Evolutionary conservation across 352 stramenopile species (phyloP).

Genomic region (Pythium rhizo-oryzae): DNA sequence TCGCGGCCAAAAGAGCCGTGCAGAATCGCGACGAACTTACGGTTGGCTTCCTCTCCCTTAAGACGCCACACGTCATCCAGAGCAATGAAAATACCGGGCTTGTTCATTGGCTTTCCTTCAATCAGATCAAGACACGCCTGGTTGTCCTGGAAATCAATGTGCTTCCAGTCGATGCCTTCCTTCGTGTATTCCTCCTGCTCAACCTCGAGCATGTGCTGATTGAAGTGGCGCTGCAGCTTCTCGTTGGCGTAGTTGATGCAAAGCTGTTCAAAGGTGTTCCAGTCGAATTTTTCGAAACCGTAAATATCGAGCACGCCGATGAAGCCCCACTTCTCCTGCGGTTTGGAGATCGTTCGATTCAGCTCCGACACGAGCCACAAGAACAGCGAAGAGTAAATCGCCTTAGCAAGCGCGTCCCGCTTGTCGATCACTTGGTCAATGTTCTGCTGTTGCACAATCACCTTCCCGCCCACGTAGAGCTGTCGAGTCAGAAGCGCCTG

Average conservation of each 20-base stretch:
- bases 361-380: conserved; percentile 90
- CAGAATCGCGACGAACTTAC: conserved; percentile 90
- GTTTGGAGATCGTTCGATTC: conserved; percentile 88
- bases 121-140: conserved; percentile 93
- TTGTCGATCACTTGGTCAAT: conserved; percentile 88
- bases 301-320: conserved; percentile 98
- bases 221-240: conserved; percentile 94
- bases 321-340: conserved; percentile 86
- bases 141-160: conserved; percentile 95
- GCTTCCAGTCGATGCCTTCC: conserved; percentile 94
- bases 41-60: conserved; percentile 92
- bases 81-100: conserved; percentile 93
- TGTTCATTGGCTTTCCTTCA: conserved; percentile 89
- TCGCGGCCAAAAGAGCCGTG: conserved; percentile 84
- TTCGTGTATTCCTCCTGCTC: conserved; percentile 98
- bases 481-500: conserved; percentile 81
- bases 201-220: conserved; percentile 96
- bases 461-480: conserved; percentile 87
- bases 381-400: conserved; percentile 93
- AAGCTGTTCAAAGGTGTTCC: conserved; percentile 96
- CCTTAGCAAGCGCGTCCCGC: conserved; percentile 90
- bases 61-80: conserved; percentile 96
- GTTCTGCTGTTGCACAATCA: conserved; percentile 90
- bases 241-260: conserved; percentile 98
- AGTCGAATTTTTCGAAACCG: conserved; percentile 97